Evolutionary conservation across 2,329 filamentous ascomycete species (phyloP).

Genomic region (Diaporthe capsici): DNA sequence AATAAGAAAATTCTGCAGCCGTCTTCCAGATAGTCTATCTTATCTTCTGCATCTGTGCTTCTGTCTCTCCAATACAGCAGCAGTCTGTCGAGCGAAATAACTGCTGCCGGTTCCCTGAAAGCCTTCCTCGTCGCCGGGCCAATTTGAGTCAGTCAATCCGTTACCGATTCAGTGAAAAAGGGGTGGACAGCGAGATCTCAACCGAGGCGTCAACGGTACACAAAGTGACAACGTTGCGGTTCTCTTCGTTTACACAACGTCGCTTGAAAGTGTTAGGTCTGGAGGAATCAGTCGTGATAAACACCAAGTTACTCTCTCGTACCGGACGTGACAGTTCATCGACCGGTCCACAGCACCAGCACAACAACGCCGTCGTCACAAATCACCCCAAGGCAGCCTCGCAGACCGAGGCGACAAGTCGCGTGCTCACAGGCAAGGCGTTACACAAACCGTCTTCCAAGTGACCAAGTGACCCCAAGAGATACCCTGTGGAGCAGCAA

Average conservation of each 20-base stretch:
- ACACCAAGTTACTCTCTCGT: background rate
- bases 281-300: background rate
- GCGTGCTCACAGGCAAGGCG: background rate
- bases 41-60: background rate
- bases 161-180: conserved; percentile 28
- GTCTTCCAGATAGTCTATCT: background rate
- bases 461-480: background rate
- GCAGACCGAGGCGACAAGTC: background rate
- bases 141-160: conserved; percentile 25
- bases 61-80: background rate
- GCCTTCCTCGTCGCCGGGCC: background rate
- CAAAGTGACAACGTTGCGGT: background rate
- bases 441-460: background rate
- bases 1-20: conserved; percentile 36
- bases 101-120: background rate
- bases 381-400: background rate
- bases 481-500: background rate
- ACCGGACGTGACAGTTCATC: background rate
- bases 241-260: background rate
- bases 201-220: background rate
- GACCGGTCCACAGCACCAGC: background rate
- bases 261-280: background rate
- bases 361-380: background rate
- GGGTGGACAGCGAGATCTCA: background rate
- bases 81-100: background rate